Conservation (phyloP, 345 rosid genomes). For the Bretschneidera sinensis region DNA sequence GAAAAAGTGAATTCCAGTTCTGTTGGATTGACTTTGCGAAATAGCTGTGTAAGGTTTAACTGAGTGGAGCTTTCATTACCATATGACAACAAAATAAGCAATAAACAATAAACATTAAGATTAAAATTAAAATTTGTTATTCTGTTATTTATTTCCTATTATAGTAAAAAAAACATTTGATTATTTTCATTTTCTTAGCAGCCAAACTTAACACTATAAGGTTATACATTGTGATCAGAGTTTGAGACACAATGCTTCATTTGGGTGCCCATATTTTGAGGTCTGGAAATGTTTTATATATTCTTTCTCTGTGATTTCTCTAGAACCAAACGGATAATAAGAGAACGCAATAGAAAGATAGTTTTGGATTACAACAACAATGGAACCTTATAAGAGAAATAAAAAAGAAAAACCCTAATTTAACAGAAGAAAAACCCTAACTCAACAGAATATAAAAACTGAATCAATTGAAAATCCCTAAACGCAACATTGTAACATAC, state of each 20-base stretch:
- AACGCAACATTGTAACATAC: background rate
- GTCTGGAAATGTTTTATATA: background rate
- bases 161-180: background rate
- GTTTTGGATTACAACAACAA: background rate
- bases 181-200: too few relatives aligned
- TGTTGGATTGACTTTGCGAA: background rate
- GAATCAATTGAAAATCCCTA: too few relatives aligned
- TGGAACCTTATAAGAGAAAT: too few relatives aligned
- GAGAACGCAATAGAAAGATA: background rate
- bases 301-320: background rate
- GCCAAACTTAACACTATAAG: background rate
- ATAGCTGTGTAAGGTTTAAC: background rate
- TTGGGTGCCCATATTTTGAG: background rate
- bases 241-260: too few relatives aligned
- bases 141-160: too few relatives aligned
- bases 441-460: too few relatives aligned
- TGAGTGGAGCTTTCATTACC: background rate
- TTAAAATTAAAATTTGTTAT: too few relatives aligned
- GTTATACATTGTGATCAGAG: background rate
- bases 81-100: background rate
- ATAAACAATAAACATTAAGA: background rate
- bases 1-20: background rate
- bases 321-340: background rate
- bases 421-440: background rate
- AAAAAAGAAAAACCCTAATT: too few relatives aligned